A percentile compares a stretch with the other conserved stretches of the same genome.
Evolutionary conservation across 2,329 filamentous ascomycete genomes (phyloP).

Genomic region (Daldinia eschscholtzii): DNA sequence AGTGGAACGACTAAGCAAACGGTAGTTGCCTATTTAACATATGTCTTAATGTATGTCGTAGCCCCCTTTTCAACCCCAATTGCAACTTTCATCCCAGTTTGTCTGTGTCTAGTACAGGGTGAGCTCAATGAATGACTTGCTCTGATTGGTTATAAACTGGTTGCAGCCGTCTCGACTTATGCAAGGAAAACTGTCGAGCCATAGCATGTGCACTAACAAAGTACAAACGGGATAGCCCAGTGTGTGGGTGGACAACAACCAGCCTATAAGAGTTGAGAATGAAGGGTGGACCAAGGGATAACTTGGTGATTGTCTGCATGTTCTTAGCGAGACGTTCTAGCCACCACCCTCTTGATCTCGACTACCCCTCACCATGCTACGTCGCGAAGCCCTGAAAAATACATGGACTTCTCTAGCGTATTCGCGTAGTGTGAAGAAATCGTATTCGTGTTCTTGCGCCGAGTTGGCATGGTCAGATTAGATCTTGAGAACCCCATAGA

Average conservation of each 20-base stretch:
- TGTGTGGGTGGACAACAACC: not conserved
- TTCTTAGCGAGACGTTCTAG: constrained; percentile 14
- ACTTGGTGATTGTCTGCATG: not conserved
- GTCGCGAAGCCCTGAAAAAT: not conserved
- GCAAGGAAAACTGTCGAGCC: not conserved
- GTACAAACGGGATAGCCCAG: not conserved
- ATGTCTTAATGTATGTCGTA: not conserved
- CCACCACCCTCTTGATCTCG: not conserved
- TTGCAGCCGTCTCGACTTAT: not conserved
- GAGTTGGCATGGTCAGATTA: not conserved
- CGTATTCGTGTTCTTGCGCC: constrained; percentile 31
- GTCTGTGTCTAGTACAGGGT: not conserved
- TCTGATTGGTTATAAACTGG: not conserved
- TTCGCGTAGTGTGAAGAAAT: constrained; percentile 13
- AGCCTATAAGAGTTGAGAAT: constrained; percentile 5
- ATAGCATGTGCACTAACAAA: not conserved
- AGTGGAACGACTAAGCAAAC: not conserved
- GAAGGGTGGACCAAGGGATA: not conserved
- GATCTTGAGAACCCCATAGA: not conserved
- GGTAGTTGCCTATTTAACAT: not conserved
- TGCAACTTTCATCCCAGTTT: not conserved
- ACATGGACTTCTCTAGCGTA: constrained; percentile 4
- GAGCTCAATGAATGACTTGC: not conserved
- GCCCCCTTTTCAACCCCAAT: constrained; percentile 1
- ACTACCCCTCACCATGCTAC: not conserved